These are phyloP conservation scores for Dictyostelium brefeldianum DNA, from an alignment of 78 protist species.

Conservation along the genomic window DNA sequence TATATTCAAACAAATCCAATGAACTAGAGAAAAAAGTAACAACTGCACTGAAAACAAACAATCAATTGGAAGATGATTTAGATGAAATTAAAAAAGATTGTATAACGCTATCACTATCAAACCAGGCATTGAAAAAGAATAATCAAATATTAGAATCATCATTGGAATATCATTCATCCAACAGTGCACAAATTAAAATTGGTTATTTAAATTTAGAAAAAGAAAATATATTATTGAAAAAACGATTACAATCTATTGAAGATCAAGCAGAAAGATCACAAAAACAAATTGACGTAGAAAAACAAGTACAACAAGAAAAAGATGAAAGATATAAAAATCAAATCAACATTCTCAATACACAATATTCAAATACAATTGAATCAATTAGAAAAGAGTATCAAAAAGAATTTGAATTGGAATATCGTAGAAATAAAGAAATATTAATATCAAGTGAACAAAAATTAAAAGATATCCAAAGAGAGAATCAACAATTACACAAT, in stretches of 20 bases:
- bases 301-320: neutral
- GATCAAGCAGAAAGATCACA: conserved; percentile 13
- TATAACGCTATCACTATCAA: conserved; percentile 40
- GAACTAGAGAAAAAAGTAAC: conserved; percentile 59
- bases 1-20: neutral
- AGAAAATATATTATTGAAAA: conserved; percentile 21
- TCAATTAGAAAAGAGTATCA: conserved; percentile 18
- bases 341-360: neutral
- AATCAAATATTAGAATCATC: conserved; percentile 31
- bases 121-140: conserved; percentile 43
- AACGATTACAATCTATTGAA: conserved; percentile 13
- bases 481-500: conserved; percentile 25
- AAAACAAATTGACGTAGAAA: neutral
- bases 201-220: conserved; percentile 26
- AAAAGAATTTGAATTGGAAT: conserved; percentile 36
- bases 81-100: conserved; percentile 35
- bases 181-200: neutral
- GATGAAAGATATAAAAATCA: conserved; percentile 21
- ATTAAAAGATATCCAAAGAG: neutral
- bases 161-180: neutral
- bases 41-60: conserved; percentile 35
- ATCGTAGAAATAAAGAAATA: conserved; percentile 10
- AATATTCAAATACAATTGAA: conserved; percentile 28
- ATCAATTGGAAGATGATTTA: conserved; percentile 56
- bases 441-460: neutral